Evolutionary conservation across 164 flowering plant species (phyloP).

Genomic region (Umbellularia californica): DNA sequence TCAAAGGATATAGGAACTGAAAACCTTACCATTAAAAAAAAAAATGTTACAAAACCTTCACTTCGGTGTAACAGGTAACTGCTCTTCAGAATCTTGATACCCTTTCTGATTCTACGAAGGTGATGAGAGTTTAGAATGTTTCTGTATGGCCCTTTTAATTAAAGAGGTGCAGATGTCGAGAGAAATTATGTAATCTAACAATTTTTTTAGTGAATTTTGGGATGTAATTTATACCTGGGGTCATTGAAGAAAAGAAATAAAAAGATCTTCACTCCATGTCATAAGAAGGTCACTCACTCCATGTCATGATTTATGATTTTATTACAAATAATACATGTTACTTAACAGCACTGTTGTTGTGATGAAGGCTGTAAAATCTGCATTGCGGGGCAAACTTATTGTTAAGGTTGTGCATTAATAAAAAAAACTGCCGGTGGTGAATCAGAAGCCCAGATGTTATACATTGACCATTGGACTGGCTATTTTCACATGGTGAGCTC

Average conservation of each 20-base stretch:
- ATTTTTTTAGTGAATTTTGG: neutral
- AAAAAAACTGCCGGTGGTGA: no score
- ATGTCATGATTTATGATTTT: neutral
- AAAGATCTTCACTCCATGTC: neutral
- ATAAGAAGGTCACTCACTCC: neutral
- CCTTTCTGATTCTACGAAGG: neutral
- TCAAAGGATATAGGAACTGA: neutral
- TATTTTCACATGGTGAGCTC: neutral
- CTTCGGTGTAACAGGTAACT: neutral
- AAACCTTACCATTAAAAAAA: neutral
- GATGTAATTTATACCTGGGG: neutral
- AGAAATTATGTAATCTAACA: neutral
- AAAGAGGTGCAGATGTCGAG: neutral
- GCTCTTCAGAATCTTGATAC: neutral
- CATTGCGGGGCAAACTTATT: neutral
- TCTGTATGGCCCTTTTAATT: neutral
- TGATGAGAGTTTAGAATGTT: neutral
- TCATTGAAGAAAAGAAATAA: no score
- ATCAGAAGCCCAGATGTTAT: neutral
- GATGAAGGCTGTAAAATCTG: neutral
- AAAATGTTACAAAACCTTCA: neutral
- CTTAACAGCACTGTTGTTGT: neutral
- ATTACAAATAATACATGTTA: neutral
- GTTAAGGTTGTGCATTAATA: neutral
- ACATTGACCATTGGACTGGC: neutral